Percentiles rank a stretch among this genome's conserved stretches.
These are phyloP conservation scores for Biscogniauxia mediterranea DNA, from an alignment of 2,329 filamentous ascomycete species.

Conservation along the genomic window DNA sequence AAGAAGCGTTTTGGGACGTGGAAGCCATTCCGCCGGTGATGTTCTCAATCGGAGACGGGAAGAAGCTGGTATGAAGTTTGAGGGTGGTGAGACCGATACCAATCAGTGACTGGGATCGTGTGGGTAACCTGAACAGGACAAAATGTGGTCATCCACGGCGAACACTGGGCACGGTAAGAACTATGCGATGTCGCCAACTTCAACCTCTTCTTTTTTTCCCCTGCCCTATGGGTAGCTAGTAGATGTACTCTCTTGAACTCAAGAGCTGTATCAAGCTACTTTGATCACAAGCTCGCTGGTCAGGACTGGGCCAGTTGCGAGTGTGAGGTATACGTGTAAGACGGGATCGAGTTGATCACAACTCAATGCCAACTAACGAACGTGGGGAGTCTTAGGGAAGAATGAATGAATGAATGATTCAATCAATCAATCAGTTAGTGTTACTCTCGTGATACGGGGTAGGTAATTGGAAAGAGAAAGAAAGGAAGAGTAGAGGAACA, in stretches of 20 bases:
- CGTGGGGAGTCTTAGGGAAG: background rate
- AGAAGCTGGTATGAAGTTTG: slow-evolving; percentile 20
- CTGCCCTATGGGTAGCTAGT: background rate
- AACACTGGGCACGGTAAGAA: slow-evolving; percentile 13
- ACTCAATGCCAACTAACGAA: slow-evolving; percentile 6
- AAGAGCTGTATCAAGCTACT: background rate
- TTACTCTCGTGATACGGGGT: slow-evolving; percentile 2
- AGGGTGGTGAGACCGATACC: background rate
- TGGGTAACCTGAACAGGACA: slow-evolving; percentile 4
- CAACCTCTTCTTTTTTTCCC: background rate
- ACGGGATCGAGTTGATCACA: slow-evolving; percentile 2
- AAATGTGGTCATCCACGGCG: slow-evolving; percentile 13
- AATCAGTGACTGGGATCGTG: slow-evolving; percentile 4
- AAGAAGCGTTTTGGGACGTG: slow-evolving; percentile 36
- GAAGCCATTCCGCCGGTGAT: slow-evolving; percentile 30
- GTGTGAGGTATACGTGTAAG: background rate
- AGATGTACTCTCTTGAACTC: background rate
- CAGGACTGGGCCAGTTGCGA: background rate
- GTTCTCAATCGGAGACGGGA: slow-evolving; percentile 7
- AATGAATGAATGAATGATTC: background rate
- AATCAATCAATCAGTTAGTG: background rate
- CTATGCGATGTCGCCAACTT: slow-evolving; percentile 19
- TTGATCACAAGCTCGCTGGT: background rate
- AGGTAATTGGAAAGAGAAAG: slow-evolving; percentile 15
- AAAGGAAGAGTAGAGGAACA: slow-evolving; percentile 18